These are phyloP conservation scores for Sicyos edulis DNA, from an alignment of 306 rosid genomes.

Conservation along the genomic window DNA sequence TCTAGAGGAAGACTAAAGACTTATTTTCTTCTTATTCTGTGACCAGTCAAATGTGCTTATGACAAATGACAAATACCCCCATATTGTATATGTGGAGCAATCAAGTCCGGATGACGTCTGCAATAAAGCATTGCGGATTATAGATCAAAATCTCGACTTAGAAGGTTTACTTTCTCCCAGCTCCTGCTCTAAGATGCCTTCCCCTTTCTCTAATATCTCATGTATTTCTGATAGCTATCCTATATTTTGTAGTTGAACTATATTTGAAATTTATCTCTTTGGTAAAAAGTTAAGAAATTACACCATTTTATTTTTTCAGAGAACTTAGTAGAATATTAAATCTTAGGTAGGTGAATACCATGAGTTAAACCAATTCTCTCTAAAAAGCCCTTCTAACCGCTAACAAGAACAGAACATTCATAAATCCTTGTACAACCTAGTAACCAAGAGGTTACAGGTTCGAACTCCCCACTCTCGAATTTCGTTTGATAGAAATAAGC, in stretches of 20 bases:
- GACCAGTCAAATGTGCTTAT: conserved; percentile 64
- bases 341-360: no score
- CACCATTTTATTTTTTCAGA: no score
- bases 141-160: conserved; percentile 39
- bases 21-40: conserved; percentile 8
- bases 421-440: no score
- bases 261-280: background rate
- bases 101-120: conserved; percentile 30
- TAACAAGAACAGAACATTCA: no score
- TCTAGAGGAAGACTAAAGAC: conserved; percentile 8
- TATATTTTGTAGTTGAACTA: background rate
- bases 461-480: no score
- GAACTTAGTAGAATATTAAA: background rate
- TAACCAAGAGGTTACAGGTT: no score
- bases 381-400: no score
- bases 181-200: conserved; percentile 6
- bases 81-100: conserved; percentile 53
- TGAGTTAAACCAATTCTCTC: no score
- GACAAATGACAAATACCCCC: conserved; percentile 63
- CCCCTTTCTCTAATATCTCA: background rate
- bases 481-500: no score
- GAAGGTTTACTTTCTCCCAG: conserved; percentile 49
- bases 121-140: conserved; percentile 28
- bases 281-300: background rate
- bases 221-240: background rate